phyloP scores from a whole-genome alignment of 31 red algal species.

The Endocladia muricata region DNA sequence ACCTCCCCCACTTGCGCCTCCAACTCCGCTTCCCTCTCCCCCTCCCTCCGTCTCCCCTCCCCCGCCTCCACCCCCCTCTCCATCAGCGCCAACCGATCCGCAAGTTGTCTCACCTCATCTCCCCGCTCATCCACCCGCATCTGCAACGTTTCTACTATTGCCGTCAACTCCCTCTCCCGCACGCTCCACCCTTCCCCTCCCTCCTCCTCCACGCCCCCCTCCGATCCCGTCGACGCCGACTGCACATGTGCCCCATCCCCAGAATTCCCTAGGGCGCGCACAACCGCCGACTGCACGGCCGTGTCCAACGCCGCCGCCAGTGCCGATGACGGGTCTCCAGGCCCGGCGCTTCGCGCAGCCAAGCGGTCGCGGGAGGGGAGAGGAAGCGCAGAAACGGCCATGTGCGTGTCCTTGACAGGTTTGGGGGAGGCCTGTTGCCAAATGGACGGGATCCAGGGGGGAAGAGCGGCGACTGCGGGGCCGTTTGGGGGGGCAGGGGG shows the following conservation, averaged over 20 bases:
- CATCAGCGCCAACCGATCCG: slow-evolving; percentile 2
- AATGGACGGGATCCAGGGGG: slow-evolving; percentile 68
- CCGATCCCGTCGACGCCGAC: slow-evolving; percentile 21
- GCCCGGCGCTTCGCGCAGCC: neutral
- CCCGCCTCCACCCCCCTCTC: neutral
- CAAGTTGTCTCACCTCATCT: slow-evolving; percentile 10
- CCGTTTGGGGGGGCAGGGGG: neutral
- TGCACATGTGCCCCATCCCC: slow-evolving; percentile 5
- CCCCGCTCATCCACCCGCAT: slow-evolving; percentile 10
- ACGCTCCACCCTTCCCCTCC: neutral
- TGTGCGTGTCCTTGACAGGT: neutral
- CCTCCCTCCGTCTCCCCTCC: neutral
- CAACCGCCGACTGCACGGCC: slow-evolving; percentile 54
- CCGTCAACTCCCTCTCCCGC: slow-evolving; percentile 35
- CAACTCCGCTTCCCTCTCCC: neutral
- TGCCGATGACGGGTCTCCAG: slow-evolving; percentile 29
- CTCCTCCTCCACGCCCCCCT: slow-evolving; percentile 33
- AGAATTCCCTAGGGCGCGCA: slow-evolving; percentile 16
- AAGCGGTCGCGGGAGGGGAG: neutral
- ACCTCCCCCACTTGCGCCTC: neutral
- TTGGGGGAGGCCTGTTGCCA: slow-evolving; percentile 44
- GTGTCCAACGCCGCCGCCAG: slow-evolving; percentile 63
- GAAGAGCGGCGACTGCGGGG: slow-evolving; percentile 8
- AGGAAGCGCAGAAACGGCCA: neutral
- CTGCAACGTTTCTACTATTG: slow-evolving; percentile 19